These are phyloP conservation scores for Trypanosoma grayi DNA, from an alignment of 208 protist species.

Conservation along the genomic window DNA sequence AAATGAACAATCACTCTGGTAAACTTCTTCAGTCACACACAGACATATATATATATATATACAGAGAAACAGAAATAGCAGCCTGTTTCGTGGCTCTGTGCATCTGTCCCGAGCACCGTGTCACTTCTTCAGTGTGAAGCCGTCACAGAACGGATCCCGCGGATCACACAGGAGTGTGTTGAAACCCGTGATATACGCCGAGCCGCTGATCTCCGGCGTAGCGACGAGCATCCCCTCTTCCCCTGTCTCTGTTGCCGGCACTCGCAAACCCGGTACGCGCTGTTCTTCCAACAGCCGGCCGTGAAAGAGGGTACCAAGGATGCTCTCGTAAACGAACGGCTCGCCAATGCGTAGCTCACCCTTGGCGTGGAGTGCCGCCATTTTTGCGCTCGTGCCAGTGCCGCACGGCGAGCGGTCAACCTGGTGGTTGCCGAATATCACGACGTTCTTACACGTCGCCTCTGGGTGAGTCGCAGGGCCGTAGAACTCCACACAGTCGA, in stretches of 20 bases:
- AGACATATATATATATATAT: conserved; percentile 11
- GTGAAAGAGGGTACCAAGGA: conserved; percentile 7
- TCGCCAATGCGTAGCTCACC: conserved; percentile 12
- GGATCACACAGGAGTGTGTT: conserved; percentile 13
- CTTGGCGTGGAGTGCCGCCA: conserved; percentile 8
- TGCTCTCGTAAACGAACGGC: conserved; percentile 14
- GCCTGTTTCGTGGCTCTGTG: no score
- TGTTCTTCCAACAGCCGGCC: conserved; percentile 4
- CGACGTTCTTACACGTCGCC: conserved; percentile 4
- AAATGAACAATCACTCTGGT: no score
- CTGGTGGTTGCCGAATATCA: conserved; percentile 16
- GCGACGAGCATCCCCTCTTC: conserved; percentile 9
- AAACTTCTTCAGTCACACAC: no score
- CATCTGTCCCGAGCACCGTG: background rate
- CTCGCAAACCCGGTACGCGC: background rate
- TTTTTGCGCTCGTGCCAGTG: conserved; percentile 15
- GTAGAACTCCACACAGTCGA: conserved; percentile 14
- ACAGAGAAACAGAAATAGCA: conserved; percentile 6
- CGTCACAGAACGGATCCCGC: conserved; percentile 5
- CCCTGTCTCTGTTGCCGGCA: background rate
- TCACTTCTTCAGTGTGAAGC: conserved; percentile 11
- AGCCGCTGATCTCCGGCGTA: conserved; percentile 7
- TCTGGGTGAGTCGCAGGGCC: conserved; percentile 3
- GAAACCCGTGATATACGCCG: conserved; percentile 11
- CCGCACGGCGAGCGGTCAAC: conserved; percentile 17